A percentile compares a stretch with the other conserved stretches of the same genome.
These are phyloP conservation scores for Chenopodium album DNA, from an alignment of 148 eudicot species.

Conservation along the genomic window DNA sequence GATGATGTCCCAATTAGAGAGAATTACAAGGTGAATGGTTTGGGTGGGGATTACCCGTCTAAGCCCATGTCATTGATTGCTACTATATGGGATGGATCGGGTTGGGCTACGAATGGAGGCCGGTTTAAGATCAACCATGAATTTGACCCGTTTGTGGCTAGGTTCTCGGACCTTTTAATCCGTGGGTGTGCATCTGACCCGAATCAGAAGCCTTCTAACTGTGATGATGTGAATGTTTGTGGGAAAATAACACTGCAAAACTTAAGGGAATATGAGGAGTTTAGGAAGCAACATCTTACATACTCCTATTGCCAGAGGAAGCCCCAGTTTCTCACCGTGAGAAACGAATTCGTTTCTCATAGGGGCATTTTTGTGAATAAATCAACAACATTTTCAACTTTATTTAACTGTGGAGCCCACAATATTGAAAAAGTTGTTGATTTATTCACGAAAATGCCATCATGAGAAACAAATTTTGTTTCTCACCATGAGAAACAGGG, in stretches of 20 bases:
- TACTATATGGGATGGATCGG: slow-evolving; percentile 43
- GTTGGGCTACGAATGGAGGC: slow-evolving; percentile 42
- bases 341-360: no score
- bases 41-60: slow-evolving; percentile 38
- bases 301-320: slow-evolving; percentile 23
- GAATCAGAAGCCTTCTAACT: neutral
- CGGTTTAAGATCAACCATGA: slow-evolving; percentile 25
- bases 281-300: slow-evolving; percentile 13
- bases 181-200: slow-evolving; percentile 26
- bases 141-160: slow-evolving; percentile 23
- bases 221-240: neutral
- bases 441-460: no score
- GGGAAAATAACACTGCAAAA: neutral
- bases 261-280: neutral
- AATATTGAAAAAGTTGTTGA: no score
- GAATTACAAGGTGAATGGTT: slow-evolving; percentile 12
- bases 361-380: no score
- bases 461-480: no score
- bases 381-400: no score
- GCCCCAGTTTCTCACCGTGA: no score
- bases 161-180: slow-evolving; percentile 25
- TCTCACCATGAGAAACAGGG: no score
- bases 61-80: slow-evolving; percentile 41
- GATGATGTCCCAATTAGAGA: slow-evolving; percentile 36
- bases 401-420: no score